Percentiles rank a stretch among this genome's conserved stretches.
Conservation (phyloP, 495 filamentous ascomycete species). For the Xylaria scruposa region DNA sequence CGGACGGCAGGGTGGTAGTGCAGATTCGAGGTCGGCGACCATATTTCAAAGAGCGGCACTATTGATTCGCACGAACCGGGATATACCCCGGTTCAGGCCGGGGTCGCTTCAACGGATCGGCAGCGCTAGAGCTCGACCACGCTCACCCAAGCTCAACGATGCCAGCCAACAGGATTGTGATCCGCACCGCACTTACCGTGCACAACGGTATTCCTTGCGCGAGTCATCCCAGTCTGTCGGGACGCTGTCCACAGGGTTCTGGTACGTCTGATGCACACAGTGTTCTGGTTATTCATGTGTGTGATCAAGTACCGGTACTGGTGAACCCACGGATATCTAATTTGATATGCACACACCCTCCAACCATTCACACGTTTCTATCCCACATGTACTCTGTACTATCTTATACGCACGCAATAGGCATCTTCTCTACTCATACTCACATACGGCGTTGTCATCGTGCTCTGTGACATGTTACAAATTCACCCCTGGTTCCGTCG, state of each 20-base stretch:
- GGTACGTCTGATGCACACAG: neutral
- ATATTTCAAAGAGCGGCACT: conserved; percentile 24
- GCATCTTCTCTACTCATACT: neutral
- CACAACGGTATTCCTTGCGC: conserved; percentile 30
- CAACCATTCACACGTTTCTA: neutral
- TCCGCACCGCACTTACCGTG: conserved; percentile 29
- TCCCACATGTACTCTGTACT: neutral
- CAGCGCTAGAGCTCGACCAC: conserved; percentile 25
- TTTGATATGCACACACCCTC: conserved; percentile 8
- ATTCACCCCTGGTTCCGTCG: neutral
- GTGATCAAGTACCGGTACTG: neutral
- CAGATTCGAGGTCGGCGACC: conserved; percentile 30
- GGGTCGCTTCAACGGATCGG: conserved; percentile 21
- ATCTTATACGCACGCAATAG: conserved; percentile 17
- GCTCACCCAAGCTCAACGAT: conserved; percentile 19
- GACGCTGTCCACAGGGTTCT: conserved; percentile 8
- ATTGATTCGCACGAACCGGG: conserved; percentile 27
- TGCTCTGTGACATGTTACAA: conserved; percentile 8
- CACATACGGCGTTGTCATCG: conserved; percentile 3
- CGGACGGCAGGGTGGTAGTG: conserved; percentile 22
- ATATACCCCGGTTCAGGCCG: conserved; percentile 19
- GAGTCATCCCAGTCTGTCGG: conserved; percentile 32
- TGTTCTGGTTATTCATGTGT: neutral
- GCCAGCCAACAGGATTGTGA: conserved; percentile 30
- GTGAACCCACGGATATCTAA: neutral